Conservation (phyloP, 1,284 basidiomycete genomes). For the Cystobasidiaceae sp. region DNA sequence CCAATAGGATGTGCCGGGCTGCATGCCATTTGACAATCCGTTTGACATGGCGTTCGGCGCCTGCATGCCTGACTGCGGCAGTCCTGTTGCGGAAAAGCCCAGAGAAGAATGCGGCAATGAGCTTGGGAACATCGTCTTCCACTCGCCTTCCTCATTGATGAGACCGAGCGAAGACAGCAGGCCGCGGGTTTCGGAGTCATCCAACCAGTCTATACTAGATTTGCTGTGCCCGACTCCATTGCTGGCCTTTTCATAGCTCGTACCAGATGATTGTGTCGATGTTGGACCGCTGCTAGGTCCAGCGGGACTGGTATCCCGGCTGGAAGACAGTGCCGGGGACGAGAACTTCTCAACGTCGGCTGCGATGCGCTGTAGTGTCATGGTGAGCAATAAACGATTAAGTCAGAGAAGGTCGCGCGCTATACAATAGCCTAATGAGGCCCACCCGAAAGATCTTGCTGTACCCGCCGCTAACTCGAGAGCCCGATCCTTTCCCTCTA, state of each 20-base stretch:
- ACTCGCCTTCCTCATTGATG: constrained; percentile 9
- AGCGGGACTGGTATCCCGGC: neutral
- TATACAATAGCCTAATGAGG: neutral
- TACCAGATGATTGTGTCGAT: too few relatives aligned
- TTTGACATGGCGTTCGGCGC: too few relatives aligned
- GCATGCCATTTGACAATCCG: too few relatives aligned
- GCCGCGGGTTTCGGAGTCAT: constrained; percentile 10
- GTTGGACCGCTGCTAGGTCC: neutral
- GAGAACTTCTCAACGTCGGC: constrained; percentile 1
- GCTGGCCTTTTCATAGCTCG: neutral
- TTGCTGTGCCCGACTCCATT: neutral
- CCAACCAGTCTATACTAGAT: constrained; percentile 12
- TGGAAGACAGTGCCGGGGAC: neutral
- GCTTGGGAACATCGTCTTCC: constrained; percentile 3
- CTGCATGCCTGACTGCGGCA: too few relatives aligned
- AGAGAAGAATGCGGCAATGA: too few relatives aligned
- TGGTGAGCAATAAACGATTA: too few relatives aligned
- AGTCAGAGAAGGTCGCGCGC: neutral
- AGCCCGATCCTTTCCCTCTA: neutral
- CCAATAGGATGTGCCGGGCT: too few relatives aligned
- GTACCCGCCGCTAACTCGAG: constrained; percentile 1
- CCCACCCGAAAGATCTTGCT: constrained; percentile 16
- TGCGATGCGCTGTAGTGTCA: constrained; percentile 2
- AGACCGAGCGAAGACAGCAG: constrained; percentile 20
- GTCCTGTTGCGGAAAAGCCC: too few relatives aligned